Percentiles rank a stretch among this genome's conserved stretches.
Evolutionary conservation across 495 filamentous ascomycete genomes (phyloP).

Genomic region (Ramalina intermedia): DNA sequence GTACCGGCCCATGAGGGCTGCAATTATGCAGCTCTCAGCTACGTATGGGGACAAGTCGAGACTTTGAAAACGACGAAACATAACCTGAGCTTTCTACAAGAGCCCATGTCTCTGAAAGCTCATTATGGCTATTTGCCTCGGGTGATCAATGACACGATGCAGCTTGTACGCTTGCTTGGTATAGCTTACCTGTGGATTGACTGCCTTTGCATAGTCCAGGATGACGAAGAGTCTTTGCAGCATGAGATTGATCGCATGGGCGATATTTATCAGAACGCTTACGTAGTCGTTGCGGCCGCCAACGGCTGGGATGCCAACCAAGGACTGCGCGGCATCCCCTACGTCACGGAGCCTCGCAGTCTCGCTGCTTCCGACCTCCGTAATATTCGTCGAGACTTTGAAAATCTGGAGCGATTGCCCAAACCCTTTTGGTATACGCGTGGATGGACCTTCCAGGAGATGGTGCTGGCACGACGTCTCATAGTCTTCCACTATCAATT

Average conservation of each 20-base stretch:
- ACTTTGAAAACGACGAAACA: no score
- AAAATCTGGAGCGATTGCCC: neutral
- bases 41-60: no score
- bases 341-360: neutral
- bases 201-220: conserved; percentile 23
- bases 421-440: neutral
- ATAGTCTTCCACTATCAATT: no score
- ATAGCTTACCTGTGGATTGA: conserved; percentile 23
- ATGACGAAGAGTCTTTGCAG: conserved; percentile 15
- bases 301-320: conserved; percentile 11
- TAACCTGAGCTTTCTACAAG: no score
- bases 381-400: neutral
- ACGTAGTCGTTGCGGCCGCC: conserved; percentile 22
- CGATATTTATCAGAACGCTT: conserved; percentile 20
- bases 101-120: no score
- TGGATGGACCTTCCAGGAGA: neutral
- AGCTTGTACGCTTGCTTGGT: conserved; percentile 11
- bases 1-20: no score
- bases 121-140: no score
- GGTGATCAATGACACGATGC: no score
- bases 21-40: no score
- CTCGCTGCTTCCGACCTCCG: neutral
- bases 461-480: neutral
- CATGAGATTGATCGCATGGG: conserved; percentile 21
- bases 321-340: conserved; percentile 7